phyloP scores from a whole-genome alignment of 1,284 basidiomycete genomes.

The Neonothopanus nambi region DNA sequence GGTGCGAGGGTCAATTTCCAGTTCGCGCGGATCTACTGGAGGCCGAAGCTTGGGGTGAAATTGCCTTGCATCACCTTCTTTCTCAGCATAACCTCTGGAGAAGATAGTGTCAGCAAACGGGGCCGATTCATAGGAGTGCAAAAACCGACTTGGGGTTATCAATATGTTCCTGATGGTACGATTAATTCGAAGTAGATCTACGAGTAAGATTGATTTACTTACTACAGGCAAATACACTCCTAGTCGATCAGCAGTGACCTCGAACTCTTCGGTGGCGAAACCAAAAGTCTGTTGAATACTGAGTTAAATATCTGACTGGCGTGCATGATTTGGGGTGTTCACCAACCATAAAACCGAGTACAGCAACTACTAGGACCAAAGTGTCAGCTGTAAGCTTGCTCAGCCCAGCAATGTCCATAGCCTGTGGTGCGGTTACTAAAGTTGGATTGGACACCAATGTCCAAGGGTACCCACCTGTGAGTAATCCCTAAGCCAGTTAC shows the following conservation, averaged over 20 bases:
- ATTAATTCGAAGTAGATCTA: not conserved
- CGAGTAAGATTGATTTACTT: slow-evolving; percentile 22
- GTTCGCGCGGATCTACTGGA: slow-evolving; percentile 70
- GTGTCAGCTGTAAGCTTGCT: slow-evolving; percentile 64
- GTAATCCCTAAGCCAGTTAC: slow-evolving; percentile 67
- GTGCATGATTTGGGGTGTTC: slow-evolving; percentile 23
- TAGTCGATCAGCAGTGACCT: slow-evolving; percentile 81
- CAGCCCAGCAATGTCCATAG: slow-evolving; percentile 78
- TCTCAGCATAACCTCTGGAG: slow-evolving; percentile 70
- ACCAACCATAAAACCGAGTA: slow-evolving; percentile 68
- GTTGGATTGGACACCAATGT: slow-evolving; percentile 2
- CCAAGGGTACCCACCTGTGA: slow-evolving; percentile 43
- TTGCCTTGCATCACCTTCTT: slow-evolving; percentile 69
- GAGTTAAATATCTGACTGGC: too few species aligned
- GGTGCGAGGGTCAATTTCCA: slow-evolving; percentile 78
- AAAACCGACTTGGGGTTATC: slow-evolving; percentile 62
- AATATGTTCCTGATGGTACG: slow-evolving; percentile 68
- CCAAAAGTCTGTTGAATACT: slow-evolving; percentile 53
- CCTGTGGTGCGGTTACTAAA: slow-evolving; percentile 39
- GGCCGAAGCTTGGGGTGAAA: slow-evolving; percentile 74
- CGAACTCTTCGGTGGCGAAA: slow-evolving; percentile 74
- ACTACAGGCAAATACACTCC: slow-evolving; percentile 79
- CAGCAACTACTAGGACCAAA: slow-evolving; percentile 71
- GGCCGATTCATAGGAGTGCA: not conserved
- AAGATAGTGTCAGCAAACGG: not conserved